phyloP scores from a whole-genome alignment of 805 yeast genomes.

The Spathaspora hagerdaliae region DNA sequence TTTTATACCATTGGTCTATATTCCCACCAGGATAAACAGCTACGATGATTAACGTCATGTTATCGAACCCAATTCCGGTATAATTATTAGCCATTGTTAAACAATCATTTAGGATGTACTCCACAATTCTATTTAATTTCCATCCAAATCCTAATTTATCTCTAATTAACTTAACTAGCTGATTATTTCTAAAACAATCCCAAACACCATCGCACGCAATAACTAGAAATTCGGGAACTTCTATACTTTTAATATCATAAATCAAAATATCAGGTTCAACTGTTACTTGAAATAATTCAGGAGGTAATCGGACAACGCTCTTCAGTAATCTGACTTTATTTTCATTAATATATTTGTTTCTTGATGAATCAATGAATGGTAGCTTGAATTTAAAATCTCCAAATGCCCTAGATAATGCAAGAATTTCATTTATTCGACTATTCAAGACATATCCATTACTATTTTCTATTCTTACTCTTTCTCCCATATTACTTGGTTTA shows the following conservation, averaged over 20 bases:
- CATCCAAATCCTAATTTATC: slow-evolving; percentile 55
- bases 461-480: slow-evolving; percentile 39
- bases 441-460: slow-evolving; percentile 34
- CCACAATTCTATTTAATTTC: slow-evolving; percentile 55
- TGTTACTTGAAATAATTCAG: slow-evolving; percentile 40
- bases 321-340: slow-evolving; percentile 16
- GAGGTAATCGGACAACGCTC: slow-evolving; percentile 33
- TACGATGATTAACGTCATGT: slow-evolving; percentile 72
- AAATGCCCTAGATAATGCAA: slow-evolving; percentile 42
- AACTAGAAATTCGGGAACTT: slow-evolving; percentile 33
- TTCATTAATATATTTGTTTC: slow-evolving; percentile 28
- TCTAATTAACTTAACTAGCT: slow-evolving; percentile 51
- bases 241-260: slow-evolving; percentile 23
- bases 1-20: slow-evolving; percentile 55
- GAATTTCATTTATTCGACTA: slow-evolving; percentile 39
- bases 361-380: slow-evolving; percentile 27
- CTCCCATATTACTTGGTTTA: slow-evolving; percentile 42
- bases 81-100: slow-evolving; percentile 66
- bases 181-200: slow-evolving; percentile 51
- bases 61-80: slow-evolving; percentile 80
- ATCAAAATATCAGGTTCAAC: slow-evolving; percentile 41
- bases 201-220: slow-evolving; percentile 46
- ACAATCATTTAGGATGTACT: slow-evolving; percentile 59
- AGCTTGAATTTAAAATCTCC: slow-evolving; percentile 42
- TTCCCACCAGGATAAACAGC: slow-evolving; percentile 33